These are phyloP conservation scores for Shiraia sp. DNA, from an alignment of 2,329 filamentous ascomycete genomes.

Conservation along the genomic window DNA sequence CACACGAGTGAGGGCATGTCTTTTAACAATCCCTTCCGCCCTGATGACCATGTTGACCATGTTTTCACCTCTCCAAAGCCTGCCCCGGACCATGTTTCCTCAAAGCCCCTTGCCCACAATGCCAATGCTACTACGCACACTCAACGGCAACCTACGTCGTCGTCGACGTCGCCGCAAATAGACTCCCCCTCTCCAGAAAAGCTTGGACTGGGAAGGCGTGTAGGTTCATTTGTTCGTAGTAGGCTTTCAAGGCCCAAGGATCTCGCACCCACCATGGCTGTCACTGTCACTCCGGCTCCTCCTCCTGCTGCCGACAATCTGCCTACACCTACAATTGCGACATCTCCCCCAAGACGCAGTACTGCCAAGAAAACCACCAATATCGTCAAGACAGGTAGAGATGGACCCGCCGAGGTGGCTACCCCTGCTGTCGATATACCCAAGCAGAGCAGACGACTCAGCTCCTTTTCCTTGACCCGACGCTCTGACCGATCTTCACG, in stretches of 20 bases:
- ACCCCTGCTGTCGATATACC: conserved; percentile 28
- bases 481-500: conserved; percentile 44
- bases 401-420: conserved; percentile 28
- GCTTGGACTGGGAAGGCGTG: conserved; percentile 34
- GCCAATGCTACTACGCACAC: background rate
- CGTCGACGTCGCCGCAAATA: conserved; percentile 2
- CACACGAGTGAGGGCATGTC: conserved; percentile 36
- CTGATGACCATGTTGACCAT: conserved; percentile 28
- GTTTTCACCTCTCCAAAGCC: conserved; percentile 21
- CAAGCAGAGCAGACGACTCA: conserved; percentile 33
- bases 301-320: conserved; percentile 3
- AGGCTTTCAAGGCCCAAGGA: conserved; percentile 22
- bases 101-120: conserved; percentile 8
- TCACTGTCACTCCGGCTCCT: too few species aligned
- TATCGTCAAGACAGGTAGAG: conserved; percentile 35
- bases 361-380: conserved; percentile 17
- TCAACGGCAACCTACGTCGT: background rate
- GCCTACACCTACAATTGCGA: conserved; percentile 1
- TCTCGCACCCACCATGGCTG: too few species aligned
- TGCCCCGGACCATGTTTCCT: conserved; percentile 6
- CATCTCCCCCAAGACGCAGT: conserved; percentile 6
- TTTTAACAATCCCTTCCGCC: conserved; percentile 34
- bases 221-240: conserved; percentile 39
- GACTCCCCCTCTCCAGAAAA: conserved; percentile 26
- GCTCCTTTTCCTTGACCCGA: conserved; percentile 44